Base-by-base conservation (phyloP, 192 early-diverging fungal genomes). In the Obelidium mucronatum region DNA sequence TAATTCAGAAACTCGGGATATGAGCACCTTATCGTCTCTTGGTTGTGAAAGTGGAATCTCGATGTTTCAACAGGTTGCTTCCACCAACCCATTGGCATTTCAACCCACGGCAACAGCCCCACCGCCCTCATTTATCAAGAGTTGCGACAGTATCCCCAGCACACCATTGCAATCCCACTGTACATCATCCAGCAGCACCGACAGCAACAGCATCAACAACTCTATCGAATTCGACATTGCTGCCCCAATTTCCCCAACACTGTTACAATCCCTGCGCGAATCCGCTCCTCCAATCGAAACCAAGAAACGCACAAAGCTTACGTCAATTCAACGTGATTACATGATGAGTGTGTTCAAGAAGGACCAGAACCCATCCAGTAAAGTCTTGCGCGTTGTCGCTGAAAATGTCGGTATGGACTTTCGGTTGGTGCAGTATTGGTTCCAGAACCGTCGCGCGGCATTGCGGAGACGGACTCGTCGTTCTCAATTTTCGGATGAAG, bases 381-480 rank as follows among this genome's bases (percentile, higher is more conserved):
- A 40, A 11, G 28, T 48, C n/a, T 44, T 39, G 15, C 15, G n/a
- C 0, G 48, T 22, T 42, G 31, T 68, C 28, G 42, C 67, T 11
- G 67, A 48, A 30, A 19, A 34, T 5, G 39, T 68, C 13, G 67
- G 67, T 31, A 68, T 52, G 48, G 26, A 6, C 19, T 39, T 31
- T 37, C 22, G 44, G 15, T 13, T 11, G 8, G 39, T 42, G 17
- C 67, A 40, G 13, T 39, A 68, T 51, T 68, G 67, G 67, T 68
- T 68, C 39, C 67, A 68, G 48, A 68, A 68, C 40, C 24, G 15
- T 8, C 17, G 55, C n/a, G 55, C 33, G 11, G 36, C 26, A 37
- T 55, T 37, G 19, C n/a, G 67, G 28, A 33, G 63, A 13, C 63
- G 28, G 63, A 24, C 8, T 15, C n/a, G 56, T 19, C 8, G 8